These are phyloP conservation scores for Spongispora temasekensis DNA, from an alignment of 1,284 basidiomycete genomes.

Conservation along the genomic window DNA sequence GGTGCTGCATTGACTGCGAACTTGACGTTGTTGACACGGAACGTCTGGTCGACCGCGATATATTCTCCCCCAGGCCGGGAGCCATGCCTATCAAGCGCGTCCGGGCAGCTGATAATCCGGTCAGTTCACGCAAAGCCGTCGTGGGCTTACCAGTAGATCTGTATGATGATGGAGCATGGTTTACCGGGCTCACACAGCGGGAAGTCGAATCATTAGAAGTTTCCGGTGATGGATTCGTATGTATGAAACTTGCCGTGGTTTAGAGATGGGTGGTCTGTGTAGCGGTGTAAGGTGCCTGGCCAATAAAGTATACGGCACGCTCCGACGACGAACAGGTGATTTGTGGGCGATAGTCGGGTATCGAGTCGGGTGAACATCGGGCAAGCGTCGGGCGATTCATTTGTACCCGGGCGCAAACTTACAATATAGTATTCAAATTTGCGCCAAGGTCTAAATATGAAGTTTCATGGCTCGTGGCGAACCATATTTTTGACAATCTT, in stretches of 20 bases:
- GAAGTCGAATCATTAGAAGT: no score
- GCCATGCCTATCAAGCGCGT: slow-evolving; percentile 1
- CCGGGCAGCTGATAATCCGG: slow-evolving; percentile 4
- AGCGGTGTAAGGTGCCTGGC: no score
- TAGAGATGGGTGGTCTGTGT: no score
- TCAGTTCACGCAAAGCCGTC: not conserved
- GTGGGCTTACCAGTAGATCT: slow-evolving; percentile 3
- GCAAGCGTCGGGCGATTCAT: no score
- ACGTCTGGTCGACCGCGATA: not conserved
- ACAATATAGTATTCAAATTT: not conserved
- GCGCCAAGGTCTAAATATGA: not conserved
- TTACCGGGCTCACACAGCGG: no score
- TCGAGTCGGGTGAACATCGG: no score
- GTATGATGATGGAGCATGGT: no score
- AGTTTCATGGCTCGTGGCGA: not conserved
- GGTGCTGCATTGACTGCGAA: not conserved
- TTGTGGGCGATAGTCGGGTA: no score
- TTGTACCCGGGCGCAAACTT: not conserved
- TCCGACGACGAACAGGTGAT: no score
- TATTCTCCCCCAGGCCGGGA: slow-evolving; percentile 1
- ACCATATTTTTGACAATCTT: not conserved
- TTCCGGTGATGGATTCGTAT: no score
- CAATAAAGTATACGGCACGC: no score
- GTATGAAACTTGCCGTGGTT: no score
- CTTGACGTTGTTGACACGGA: not conserved